Evolutionary conservation across 2,329 filamentous ascomycete species (phyloP).

Genomic region (Didymella pomorum): DNA sequence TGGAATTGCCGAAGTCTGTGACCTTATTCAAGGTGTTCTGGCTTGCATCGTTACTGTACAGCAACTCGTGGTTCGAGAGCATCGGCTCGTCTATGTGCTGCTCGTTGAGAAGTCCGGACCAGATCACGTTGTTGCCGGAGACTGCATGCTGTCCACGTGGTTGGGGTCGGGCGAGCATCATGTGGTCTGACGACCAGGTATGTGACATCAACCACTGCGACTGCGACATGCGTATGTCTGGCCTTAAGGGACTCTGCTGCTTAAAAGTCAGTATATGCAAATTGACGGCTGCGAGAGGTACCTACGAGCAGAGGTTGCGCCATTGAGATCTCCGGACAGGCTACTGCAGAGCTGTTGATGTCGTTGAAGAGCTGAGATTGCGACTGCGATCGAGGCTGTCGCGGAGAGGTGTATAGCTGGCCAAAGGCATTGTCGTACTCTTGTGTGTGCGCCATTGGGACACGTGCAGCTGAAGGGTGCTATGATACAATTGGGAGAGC

Average conservation of each 20-base stretch:
- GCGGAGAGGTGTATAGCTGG: conserved; percentile 14
- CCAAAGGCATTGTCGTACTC: conserved; percentile 5
- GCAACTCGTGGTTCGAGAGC: conserved; percentile 15
- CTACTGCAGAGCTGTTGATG: conserved; percentile 3
- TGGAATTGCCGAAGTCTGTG: neutral
- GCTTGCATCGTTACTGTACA: conserved; percentile 13
- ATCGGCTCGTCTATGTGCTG: conserved; percentile 19
- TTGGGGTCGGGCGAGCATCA: neutral
- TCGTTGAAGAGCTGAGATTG: conserved; percentile 13
- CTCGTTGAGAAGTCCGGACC: conserved; percentile 5
- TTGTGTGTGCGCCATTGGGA: conserved; percentile 29
- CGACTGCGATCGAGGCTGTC: conserved; percentile 11
- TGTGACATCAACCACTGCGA: conserved; percentile 20
- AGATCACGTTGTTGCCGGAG: neutral
- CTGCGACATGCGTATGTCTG: conserved; percentile 10
- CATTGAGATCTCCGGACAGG: conserved; percentile 19
- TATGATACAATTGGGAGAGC: conserved; percentile 7
- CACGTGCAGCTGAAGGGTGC: conserved; percentile 11
- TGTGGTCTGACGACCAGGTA: neutral
- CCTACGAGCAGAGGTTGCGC: conserved; percentile 30
- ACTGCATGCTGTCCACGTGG: neutral
- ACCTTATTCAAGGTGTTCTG: conserved; percentile 19
- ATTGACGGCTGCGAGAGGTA: neutral
- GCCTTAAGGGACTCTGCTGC: conserved; percentile 23
- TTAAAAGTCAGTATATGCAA: conserved; percentile 8